Evolutionary conservation across 768 basidiomycete species (phyloP).

Genomic region (Imleria badia): DNA sequence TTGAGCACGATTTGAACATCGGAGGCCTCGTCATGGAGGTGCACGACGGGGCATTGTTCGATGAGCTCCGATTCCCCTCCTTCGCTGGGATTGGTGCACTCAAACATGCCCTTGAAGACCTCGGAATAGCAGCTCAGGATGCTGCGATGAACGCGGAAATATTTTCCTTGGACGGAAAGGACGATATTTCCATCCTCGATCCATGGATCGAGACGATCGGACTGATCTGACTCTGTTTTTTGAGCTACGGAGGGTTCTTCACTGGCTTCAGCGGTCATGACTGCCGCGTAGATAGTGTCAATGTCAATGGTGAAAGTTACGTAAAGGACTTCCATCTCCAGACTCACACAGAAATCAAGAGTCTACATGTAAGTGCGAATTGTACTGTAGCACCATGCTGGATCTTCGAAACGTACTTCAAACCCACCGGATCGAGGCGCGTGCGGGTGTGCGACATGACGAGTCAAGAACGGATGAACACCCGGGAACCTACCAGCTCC

Average conservation of each 20-base stretch:
- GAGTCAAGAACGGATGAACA: neutral
- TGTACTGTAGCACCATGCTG: too few relatives aligned
- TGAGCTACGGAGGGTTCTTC: neutral
- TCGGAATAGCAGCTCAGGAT: slow-evolving; percentile 26
- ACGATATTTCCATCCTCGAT: slow-evolving; percentile 33
- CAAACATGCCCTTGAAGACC: slow-evolving; percentile 35
- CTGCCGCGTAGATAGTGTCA: neutral
- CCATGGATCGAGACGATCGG: slow-evolving; percentile 22
- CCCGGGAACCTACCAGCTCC: neutral
- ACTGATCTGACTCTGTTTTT: neutral
- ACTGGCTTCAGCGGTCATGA: neutral
- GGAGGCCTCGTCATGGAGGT: slow-evolving; percentile 8
- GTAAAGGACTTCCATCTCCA: too few relatives aligned
- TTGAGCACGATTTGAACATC: slow-evolving; percentile 16
- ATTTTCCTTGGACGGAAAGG: slow-evolving; percentile 23
- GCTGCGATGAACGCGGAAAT: slow-evolving; percentile 35
- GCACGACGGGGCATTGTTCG: slow-evolving; percentile 20
- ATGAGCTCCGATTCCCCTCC: neutral
- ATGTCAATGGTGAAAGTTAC: too few relatives aligned
- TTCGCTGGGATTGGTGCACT: neutral
- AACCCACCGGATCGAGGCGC: neutral
- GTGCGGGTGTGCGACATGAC: neutral
- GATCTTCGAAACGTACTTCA: neutral
- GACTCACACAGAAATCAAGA: too few relatives aligned
- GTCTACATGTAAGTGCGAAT: too few relatives aligned